Evolutionary conservation across 164 flowering plant species (phyloP).

Genomic region (Umbilicus rupestris): DNA sequence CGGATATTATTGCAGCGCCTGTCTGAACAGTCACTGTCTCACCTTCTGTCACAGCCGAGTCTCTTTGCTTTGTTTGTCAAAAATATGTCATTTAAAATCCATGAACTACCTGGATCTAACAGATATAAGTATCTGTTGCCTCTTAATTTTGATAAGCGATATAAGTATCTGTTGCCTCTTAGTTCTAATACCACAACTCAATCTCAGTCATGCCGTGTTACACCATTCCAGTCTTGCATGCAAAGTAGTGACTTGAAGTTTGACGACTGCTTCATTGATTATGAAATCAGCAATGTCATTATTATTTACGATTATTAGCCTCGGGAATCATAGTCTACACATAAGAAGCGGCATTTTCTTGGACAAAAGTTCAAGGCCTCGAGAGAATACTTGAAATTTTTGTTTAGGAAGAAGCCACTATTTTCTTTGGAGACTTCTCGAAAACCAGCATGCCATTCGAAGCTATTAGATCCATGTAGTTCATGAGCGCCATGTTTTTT

Average conservation of each 20-base stretch:
- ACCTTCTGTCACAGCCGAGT: too few species aligned
- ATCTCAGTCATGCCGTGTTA: background rate
- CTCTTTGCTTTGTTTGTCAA: too few species aligned
- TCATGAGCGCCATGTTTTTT: too few species aligned
- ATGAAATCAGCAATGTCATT: background rate
- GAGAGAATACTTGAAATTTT: background rate
- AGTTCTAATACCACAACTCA: background rate
- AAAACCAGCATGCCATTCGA: background rate
- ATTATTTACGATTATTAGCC: background rate
- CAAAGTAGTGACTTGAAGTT: slow-evolving; percentile 3
- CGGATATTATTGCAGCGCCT: too few species aligned
- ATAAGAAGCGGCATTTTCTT: background rate
- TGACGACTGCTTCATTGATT: slow-evolving; percentile 2
- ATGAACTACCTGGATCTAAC: too few species aligned
- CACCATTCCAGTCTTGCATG: slow-evolving; percentile 1
- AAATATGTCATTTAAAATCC: too few species aligned
- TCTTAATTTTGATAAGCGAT: background rate
- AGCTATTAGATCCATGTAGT: too few species aligned
- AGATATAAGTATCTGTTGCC: too few species aligned
- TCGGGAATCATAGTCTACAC: background rate
- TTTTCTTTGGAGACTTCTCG: background rate
- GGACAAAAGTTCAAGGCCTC: background rate
- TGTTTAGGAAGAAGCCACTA: background rate
- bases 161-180: background rate
- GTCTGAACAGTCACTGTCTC: too few species aligned